A percentile compares a stretch with the other conserved stretches of the same genome.
Evolutionary conservation across 164 flowering plant species (phyloP).

Genomic region (Hamamelis virginiana): DNA sequence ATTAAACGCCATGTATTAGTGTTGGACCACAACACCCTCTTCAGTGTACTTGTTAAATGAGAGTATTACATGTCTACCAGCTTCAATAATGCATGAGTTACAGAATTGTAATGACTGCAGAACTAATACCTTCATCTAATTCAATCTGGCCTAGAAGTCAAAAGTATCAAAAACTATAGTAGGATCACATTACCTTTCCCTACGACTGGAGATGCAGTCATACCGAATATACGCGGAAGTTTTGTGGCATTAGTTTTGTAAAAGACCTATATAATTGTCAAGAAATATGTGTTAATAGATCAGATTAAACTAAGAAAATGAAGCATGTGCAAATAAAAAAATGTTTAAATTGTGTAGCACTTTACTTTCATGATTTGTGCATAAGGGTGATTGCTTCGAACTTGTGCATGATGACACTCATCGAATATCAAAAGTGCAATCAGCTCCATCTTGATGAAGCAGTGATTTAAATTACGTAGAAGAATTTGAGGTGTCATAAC

Average conservation of each 20-base stretch:
- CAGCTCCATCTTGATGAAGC: conserved; percentile 75
- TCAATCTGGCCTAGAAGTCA: background rate
- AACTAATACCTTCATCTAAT: no score
- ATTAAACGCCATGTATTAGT: no score
- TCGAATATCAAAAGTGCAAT: conserved; percentile 93
- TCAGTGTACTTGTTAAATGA: no score
- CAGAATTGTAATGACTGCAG: no score
- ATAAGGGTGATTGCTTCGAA: conserved; percentile 86
- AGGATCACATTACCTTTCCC: conserved; percentile 73
- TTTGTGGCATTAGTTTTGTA: conserved; percentile 36
- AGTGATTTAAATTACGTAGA: conserved; percentile 65
- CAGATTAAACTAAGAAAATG: background rate
- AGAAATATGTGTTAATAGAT: background rate
- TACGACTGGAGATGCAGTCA: conserved; percentile 94
- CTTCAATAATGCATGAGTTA: background rate
- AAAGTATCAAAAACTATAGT: background rate
- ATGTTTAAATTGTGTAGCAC: background rate
- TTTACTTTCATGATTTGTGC: conserved; percentile 88
- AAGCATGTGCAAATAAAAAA: background rate
- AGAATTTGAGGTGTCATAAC: conserved; percentile 94
- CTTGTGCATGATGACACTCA: conserved; percentile 98
- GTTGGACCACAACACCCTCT: no score
- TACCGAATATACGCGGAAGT: conserved; percentile 92
- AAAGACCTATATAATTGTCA: conserved; percentile 48
- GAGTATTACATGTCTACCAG: background rate